These are phyloP conservation scores for Somion occarium DNA, from an alignment of 1,284 basidiomycete species.

Conservation along the genomic window DNA sequence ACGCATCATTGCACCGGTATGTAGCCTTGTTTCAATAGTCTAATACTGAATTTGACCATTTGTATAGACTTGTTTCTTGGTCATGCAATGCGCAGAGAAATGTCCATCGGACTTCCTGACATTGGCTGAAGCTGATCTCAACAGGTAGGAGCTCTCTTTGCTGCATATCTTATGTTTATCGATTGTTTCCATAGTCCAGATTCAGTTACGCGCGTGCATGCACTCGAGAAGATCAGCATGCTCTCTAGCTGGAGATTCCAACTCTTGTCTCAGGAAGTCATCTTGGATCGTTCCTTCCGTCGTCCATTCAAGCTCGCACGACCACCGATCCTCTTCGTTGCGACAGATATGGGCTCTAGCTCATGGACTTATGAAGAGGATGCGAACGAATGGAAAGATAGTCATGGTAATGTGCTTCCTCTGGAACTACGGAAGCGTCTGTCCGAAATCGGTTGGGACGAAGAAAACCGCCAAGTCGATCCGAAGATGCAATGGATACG, in stretches of 20 bases:
- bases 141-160: slow-evolving; percentile 36
- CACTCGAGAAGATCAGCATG: slow-evolving; percentile 47
- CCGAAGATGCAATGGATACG: slow-evolving; percentile 52
- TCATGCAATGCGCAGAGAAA: slow-evolving; percentile 72
- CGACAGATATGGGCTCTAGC: slow-evolving; percentile 64
- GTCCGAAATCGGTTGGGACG: slow-evolving; percentile 67
- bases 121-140: slow-evolving; percentile 50
- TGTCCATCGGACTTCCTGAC: slow-evolving; percentile 39
- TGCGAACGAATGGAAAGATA: slow-evolving; percentile 42
- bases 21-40: slow-evolving; percentile 20
- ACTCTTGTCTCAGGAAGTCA: slow-evolving; percentile 52
- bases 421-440: slow-evolving; percentile 57
- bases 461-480: slow-evolving; percentile 51
- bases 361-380: slow-evolving; percentile 52
- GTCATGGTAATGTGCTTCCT: slow-evolving; percentile 43
- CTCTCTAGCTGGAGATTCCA: slow-evolving; percentile 65
- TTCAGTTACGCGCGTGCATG: slow-evolving; percentile 38
- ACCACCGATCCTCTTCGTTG: slow-evolving; percentile 59
- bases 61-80: slow-evolving; percentile 56
- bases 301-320: slow-evolving; percentile 64
- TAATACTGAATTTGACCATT: neutral
- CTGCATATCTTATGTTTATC: neutral
- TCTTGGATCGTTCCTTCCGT: slow-evolving; percentile 54
- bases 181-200: slow-evolving; percentile 38
- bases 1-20: slow-evolving; percentile 46